Evolutionary conservation across 2,329 filamentous ascomycete species (phyloP).

Genomic region (Sclerotinia borealis): DNA sequence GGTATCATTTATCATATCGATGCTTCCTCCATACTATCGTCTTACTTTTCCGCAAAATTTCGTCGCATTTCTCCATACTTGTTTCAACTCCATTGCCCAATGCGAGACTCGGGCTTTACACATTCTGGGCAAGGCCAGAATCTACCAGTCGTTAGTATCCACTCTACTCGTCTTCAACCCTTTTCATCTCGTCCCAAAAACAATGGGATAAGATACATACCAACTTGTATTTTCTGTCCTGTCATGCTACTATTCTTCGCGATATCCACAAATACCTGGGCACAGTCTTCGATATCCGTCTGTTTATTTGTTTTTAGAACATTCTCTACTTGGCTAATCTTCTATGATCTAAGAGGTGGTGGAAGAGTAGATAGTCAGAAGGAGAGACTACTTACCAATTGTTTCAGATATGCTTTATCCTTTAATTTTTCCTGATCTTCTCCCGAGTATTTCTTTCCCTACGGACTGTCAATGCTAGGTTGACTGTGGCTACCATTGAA

Average conservation of each 20-base stretch:
- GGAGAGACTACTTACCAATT: constrained; percentile 40
- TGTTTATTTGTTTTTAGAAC: constrained; percentile 18
- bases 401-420: constrained; percentile 48
- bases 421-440: constrained; percentile 45
- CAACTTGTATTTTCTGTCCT: constrained; percentile 31
- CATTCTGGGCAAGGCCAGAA: constrained; percentile 6
- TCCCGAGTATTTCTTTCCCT: constrained; percentile 46
- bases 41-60: background rate
- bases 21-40: background rate
- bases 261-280: constrained; percentile 47
- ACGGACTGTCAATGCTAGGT: background rate
- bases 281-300: constrained; percentile 48
- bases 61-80: background rate
- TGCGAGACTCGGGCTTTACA: background rate
- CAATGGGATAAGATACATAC: constrained; percentile 18
- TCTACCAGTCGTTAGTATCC: background rate
- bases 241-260: constrained; percentile 42
- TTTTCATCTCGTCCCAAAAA: background rate
- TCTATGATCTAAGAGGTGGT: too few relatives aligned
- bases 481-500: background rate
- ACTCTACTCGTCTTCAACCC: background rate
- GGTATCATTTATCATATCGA: background rate
- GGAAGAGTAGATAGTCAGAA: background rate
- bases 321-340: background rate
- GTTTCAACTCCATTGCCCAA: background rate